Percentiles rank a stretch among this genome's conserved stretches.
Conservation (phyloP, 495 filamentous ascomycete genomes). For the Aspergillus baeticus region DNA sequence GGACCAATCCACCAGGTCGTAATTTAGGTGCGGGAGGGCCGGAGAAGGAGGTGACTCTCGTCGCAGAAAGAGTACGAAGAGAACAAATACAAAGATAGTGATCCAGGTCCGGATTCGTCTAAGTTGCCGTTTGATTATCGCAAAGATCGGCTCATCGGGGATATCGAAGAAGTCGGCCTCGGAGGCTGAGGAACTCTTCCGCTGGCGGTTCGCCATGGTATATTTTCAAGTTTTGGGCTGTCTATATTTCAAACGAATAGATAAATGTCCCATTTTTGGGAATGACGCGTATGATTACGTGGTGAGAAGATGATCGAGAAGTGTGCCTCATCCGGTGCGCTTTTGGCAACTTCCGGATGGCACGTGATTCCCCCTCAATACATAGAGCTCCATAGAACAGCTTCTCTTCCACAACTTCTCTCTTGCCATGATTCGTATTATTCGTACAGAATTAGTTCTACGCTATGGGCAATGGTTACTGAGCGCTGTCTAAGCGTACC, state of each 20-base stretch:
- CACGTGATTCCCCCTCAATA: too few species aligned
- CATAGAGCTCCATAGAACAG: too few species aligned
- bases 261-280: neutral
- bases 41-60: slow-evolving; percentile 25
- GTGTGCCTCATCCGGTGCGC: too few species aligned
- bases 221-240: neutral
- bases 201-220: slow-evolving; percentile 14
- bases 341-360: too few species aligned
- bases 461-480: slow-evolving; percentile 11
- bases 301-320: too few species aligned
- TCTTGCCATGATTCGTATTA: too few species aligned
- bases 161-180: slow-evolving; percentile 48
- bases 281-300: neutral
- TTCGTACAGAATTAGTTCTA: slow-evolving; percentile 5
- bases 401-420: too few species aligned
- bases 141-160: slow-evolving; percentile 33
- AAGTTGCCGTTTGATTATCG: slow-evolving; percentile 37
- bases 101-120: slow-evolving; percentile 40
- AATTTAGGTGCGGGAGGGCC: slow-evolving; percentile 34
- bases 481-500: slow-evolving; percentile 35
- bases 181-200: slow-evolving; percentile 34
- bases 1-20: slow-evolving; percentile 55
- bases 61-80: slow-evolving; percentile 33
- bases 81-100: slow-evolving; percentile 26
- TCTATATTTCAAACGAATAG: neutral